phyloP scores from a whole-genome alignment of 2,329 filamentous ascomycete species.

The Alternaria metachromatica region DNA sequence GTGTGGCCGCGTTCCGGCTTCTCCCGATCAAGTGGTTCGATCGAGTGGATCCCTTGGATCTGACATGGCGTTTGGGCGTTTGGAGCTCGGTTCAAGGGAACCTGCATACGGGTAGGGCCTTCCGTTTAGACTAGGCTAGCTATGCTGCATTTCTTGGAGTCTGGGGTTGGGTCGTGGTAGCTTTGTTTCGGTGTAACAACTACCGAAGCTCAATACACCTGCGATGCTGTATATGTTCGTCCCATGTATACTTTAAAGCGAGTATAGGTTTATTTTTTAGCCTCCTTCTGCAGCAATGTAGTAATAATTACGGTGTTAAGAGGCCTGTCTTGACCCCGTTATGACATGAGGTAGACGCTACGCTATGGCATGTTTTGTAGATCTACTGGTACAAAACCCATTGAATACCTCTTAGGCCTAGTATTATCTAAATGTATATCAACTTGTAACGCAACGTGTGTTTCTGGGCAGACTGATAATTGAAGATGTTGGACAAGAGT shows the following conservation, averaged over 20 bases:
- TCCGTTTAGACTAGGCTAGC: conserved; percentile 13
- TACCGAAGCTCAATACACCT: not conserved
- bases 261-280: not conserved
- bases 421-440: not conserved
- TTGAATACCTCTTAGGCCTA: not conserved
- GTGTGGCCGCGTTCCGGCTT: not conserved
- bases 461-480: not conserved
- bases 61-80: conserved; percentile 6
- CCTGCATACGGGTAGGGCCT: conserved; percentile 6
- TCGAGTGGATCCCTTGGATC: not conserved
- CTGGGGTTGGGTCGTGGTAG: conserved; percentile 4
- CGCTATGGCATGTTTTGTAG: not conserved
- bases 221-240: not conserved
- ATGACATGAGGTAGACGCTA: not conserved
- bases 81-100: not conserved
- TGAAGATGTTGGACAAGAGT: not conserved
- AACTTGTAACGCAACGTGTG: not conserved
- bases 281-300: not conserved
- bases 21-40: not conserved
- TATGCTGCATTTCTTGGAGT: conserved; percentile 14
- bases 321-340: not conserved
- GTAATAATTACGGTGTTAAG: not conserved
- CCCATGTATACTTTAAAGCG: not conserved
- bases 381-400: not conserved
- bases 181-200: not conserved